phyloP scores from a whole-genome alignment of 768 basidiomycete species.

The Tulasnella calospora region DNA sequence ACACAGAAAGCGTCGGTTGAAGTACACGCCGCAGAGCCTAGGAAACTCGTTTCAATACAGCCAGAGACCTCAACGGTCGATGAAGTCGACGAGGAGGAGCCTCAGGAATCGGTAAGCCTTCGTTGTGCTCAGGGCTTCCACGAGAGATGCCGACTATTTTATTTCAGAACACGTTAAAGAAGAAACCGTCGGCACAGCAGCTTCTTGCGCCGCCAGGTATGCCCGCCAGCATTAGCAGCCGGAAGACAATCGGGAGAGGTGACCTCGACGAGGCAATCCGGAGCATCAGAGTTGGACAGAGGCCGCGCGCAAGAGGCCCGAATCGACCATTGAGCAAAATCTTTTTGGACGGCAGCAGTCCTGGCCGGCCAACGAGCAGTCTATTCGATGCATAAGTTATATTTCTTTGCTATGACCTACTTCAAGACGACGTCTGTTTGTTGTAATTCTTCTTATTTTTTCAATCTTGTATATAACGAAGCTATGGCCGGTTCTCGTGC shows the following conservation, averaged over 20 bases:
- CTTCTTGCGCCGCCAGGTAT: slow-evolving; percentile 10
- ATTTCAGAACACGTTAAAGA: slow-evolving; percentile 6
- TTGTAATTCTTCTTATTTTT: not conserved
- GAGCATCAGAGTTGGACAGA: slow-evolving; percentile 62
- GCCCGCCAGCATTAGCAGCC: slow-evolving; percentile 33
- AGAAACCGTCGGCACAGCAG: slow-evolving; percentile 6
- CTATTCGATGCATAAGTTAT: slow-evolving; percentile 7
- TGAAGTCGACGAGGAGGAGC: not conserved
- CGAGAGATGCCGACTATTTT: not conserved
- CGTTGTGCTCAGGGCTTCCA: not conserved
- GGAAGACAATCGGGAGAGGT: slow-evolving; percentile 63
- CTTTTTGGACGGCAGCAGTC: slow-evolving; percentile 58
- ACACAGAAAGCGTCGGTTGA: slow-evolving; percentile 66
- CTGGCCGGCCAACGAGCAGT: slow-evolving; percentile 15
- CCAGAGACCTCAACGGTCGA: slow-evolving; percentile 19
- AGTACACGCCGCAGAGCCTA: slow-evolving; percentile 50
- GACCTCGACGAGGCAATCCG: slow-evolving; percentile 81
- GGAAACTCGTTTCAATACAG: slow-evolving; percentile 33
- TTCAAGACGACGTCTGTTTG: not conserved
- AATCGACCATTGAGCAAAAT: slow-evolving; percentile 69
- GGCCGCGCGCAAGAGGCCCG: slow-evolving; percentile 46
- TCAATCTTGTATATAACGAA: not conserved
- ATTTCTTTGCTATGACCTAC: not conserved
- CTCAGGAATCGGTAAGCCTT: not conserved
- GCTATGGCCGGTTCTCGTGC: no score